Evolutionary conservation across 345 rosid species (phyloP).

Genomic region (Hibiscus syriacus): DNA sequence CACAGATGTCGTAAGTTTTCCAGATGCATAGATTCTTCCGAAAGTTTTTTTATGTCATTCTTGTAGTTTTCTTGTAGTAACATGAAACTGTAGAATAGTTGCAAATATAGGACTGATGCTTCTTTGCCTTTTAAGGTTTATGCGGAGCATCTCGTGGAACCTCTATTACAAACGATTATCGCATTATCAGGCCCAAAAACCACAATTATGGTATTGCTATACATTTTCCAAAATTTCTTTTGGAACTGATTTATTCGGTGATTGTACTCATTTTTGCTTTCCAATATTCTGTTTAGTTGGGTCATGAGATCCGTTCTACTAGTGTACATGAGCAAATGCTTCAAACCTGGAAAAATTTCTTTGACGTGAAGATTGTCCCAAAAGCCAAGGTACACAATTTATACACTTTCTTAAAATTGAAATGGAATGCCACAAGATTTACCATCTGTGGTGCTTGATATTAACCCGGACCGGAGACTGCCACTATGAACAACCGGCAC

Average conservation of each 20-base stretch:
- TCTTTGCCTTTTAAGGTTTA: conserved; percentile 52
- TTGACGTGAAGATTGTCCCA: conserved; percentile 71
- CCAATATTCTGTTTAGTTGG: conserved; percentile 44
- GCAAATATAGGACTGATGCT: background rate
- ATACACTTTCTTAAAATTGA: background rate
- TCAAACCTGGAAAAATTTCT: conserved; percentile 64
- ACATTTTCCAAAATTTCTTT: background rate
- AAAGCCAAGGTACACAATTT: conserved; percentile 47
- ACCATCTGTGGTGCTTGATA: background rate
- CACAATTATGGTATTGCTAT: conserved; percentile 55
- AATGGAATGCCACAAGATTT: background rate
- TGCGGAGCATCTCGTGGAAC: conserved; percentile 88
- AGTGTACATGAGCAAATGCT: conserved; percentile 84
- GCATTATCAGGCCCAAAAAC: conserved; percentile 84
- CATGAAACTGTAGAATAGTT: background rate
- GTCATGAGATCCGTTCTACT: conserved; percentile 88
- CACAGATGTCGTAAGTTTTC: conserved; percentile 68
- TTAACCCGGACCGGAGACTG: background rate
- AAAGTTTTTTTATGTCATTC: background rate
- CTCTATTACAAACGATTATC: conserved; percentile 56
- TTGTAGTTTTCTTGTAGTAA: background rate
- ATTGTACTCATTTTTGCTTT: background rate
- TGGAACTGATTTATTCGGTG: background rate
- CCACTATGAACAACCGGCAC: background rate
- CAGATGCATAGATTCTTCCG: background rate